These are phyloP conservation scores for Serendipita sp. DNA, from an alignment of 1,284 basidiomycete genomes.

Conservation along the genomic window DNA sequence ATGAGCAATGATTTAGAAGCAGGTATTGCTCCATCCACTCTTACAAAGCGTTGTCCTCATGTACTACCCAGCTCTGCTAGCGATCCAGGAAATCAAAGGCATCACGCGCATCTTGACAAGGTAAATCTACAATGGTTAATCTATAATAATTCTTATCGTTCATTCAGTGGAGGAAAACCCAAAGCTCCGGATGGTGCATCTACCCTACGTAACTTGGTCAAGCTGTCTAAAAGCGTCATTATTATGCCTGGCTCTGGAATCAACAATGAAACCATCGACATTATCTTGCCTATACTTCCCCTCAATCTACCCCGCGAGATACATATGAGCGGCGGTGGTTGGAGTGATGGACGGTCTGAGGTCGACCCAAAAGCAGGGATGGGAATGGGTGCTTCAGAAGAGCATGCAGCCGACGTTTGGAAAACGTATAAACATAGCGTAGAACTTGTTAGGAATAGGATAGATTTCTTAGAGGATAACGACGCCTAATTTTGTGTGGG, in stretches of 20 bases:
- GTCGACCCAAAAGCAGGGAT: constrained; percentile 37
- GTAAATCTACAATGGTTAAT: constrained; percentile 22
- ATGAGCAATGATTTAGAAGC: constrained; percentile 43
- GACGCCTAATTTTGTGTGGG: too few species aligned
- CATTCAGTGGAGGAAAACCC: constrained; percentile 19
- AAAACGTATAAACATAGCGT: constrained; percentile 32
- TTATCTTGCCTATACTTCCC: constrained; percentile 34
- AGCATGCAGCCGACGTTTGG: constrained; percentile 54
- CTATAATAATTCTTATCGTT: not conserved
- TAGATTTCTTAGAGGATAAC: constrained; percentile 20
- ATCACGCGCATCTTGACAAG: constrained; percentile 65
- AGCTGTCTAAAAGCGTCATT: constrained; percentile 20
- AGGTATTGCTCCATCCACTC: constrained; percentile 24
- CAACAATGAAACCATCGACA: constrained; percentile 35
- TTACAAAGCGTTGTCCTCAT: not conserved
- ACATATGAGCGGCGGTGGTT: constrained; percentile 55
- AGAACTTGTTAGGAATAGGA: constrained; percentile 33
- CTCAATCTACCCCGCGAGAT: constrained; percentile 46
- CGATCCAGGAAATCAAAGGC: constrained; percentile 34
- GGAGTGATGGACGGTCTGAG: constrained; percentile 37
- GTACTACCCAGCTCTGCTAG: not conserved
- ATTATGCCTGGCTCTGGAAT: constrained; percentile 66
- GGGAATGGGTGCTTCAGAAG: constrained; percentile 48
- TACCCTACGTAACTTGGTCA: constrained; percentile 20
- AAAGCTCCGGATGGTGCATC: constrained; percentile 31